Base-by-base conservation (phyloP, 2,329 filamentous ascomycete genomes). In the Colletotrichum noveboracense region DNA sequence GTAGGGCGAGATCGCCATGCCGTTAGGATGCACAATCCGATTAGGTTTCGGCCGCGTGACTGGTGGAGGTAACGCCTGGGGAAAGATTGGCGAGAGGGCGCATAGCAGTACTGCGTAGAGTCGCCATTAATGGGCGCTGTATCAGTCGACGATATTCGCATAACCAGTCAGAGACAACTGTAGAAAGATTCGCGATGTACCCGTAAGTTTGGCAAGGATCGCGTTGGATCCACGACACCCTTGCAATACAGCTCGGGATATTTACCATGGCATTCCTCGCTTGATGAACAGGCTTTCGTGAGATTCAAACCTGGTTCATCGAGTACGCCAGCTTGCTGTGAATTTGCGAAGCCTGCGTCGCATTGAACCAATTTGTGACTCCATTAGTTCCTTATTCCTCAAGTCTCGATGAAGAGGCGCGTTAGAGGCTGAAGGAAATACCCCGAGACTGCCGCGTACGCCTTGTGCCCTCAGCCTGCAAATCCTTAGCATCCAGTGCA, bases 211-310 rank as follows among this genome's bases (percentile, higher is more conserved):
- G 65, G 76, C 68, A 58, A 61, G 65, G 68, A 70, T 67, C 64
- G 64, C 21, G 12, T 56, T 68, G 48, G 73, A 48, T 64, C 65
- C 73, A 61, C 65, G 69, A 66, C 34, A 76, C 52, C 76, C 75
- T 64, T 77, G 75, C 48, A 69, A 60, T 65, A 69, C 26, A 68
- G n/a, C 43, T 64, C 75, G 69, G 68, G 58, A 73, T 58, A 70
- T 75, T 77, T 70, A 52, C 64, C 72, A 71, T 69, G 66, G 61
- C 55, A 52, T 70, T 43, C 26, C 38, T 55, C 32, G 60, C 52
- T 75, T 61, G 43, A n/a, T 14, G 24, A n/a, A 36, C 28, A 56
- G 14, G 38, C n/a, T 43, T 56, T 38, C 32, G 26, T 68, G 12
- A 21, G 13, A 62, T 48, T 56, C 13, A 34, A 58, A 65, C 43